Evolutionary conservation across 1,284 basidiomycete species (phyloP), one percentile per base, ranked within the genome.

Genomic region (Cronartium ribicola): DNA sequence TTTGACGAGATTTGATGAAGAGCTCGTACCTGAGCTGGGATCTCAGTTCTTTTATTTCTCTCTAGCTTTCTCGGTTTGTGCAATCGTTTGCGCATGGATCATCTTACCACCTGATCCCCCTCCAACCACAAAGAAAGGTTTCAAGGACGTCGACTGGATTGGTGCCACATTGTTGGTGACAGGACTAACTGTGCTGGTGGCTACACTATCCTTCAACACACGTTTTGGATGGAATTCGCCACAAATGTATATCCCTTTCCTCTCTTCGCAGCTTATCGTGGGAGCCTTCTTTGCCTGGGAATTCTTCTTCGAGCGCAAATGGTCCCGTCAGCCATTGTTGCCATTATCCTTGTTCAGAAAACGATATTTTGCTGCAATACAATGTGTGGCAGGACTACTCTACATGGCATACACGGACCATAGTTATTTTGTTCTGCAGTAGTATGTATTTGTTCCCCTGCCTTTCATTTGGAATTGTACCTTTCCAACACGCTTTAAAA

Each of bases 1-100:
- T 29, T 29, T 29, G 29, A 29, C 29, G 29, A 29, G 29, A 29
- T 29, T 29, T 29, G 29, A 29, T 29, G 2, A 29, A 29, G 29
- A 29, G 29, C 29, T 29, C 29, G 29, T 29, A 29, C 29, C 29
- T 29, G 29, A 29, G 2, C 2, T 29, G 29, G 29, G 29, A 29
- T 22, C 48, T 67, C 40, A 72, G 69, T 72, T 72, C 62, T 72
- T 72, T 41, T 72, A 57, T 65, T 62, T 72, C 10, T 65, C 61
- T 20, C 10, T 62, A 22, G 69, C 62, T 22, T 39, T 48, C 17
- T 46, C 69, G 8, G 37, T 48, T 14, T 36, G 13, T 7, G 61
- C 59, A 0, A 40, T 37, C 11, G n/a, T 64, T 10, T 57, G 48
- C 11, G 44, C 51, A 39, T 41, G 48, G 11, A 22, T 72, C 10